Evolutionary conservation across 2,329 filamentous ascomycete species (phyloP).

Genomic region (Aspergillus viridinutans): DNA sequence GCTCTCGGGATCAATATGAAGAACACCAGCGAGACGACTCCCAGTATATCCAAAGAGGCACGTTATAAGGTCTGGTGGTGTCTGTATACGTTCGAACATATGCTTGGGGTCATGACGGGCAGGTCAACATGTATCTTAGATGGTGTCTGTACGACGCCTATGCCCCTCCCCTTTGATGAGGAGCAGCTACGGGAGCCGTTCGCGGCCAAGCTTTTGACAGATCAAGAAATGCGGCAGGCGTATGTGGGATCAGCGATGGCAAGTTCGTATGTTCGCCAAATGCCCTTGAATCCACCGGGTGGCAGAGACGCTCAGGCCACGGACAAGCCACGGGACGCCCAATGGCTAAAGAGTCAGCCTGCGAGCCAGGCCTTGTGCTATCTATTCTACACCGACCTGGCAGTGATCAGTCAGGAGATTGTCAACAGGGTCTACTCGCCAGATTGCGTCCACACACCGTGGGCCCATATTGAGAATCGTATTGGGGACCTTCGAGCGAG

Average conservation of each 20-base stretch:
- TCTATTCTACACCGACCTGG: conserved; percentile 37
- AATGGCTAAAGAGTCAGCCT: conserved; percentile 35
- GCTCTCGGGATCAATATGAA: conserved; percentile 44
- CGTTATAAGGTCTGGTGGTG: conserved; percentile 47
- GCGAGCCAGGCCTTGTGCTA: conserved; percentile 34
- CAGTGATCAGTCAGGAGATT: conserved; percentile 38
- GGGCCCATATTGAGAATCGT: conserved; percentile 38
- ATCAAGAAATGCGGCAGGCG: conserved; percentile 27
- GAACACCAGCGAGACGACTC: conserved; percentile 35
- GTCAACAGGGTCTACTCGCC: conserved; percentile 41
- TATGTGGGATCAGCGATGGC: conserved; percentile 28
- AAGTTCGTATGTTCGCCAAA: conserved; percentile 28
- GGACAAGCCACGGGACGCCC: conserved; percentile 23
- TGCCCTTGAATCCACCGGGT: conserved; percentile 27
- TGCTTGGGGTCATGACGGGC: conserved; percentile 45
- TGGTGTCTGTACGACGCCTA: conserved; percentile 40
- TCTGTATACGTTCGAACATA: conserved; percentile 42
- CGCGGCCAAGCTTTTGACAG: conserved; percentile 31
- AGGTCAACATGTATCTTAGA: conserved; percentile 41
- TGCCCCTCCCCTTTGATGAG: conserved; percentile 41
- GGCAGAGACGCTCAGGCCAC: conserved; percentile 21
- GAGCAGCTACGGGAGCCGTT: conserved; percentile 32
- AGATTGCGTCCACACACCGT: conserved; percentile 35
- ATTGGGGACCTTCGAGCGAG: conserved; percentile 36
- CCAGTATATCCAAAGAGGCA: conserved; percentile 40